phyloP scores from a whole-genome alignment of 192 early-diverging fungal species.

The Backusella morwellensis region DNA sequence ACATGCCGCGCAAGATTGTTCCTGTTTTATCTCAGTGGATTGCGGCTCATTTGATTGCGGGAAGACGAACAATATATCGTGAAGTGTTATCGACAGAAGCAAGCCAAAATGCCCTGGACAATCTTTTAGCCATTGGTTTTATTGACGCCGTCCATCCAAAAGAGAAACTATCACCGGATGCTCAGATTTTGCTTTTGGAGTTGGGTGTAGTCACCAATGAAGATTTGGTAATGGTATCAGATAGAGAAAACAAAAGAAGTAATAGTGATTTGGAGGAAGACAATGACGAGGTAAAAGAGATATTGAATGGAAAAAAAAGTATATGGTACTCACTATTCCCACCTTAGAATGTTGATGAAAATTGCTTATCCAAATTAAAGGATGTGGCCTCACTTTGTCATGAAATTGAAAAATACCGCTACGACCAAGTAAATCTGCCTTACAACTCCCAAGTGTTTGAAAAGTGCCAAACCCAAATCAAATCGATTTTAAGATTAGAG shows the following conservation, averaged over 20 bases:
- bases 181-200: slow-evolving; percentile 33
- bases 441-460: slow-evolving; percentile 38
- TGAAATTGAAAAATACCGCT: slow-evolving; percentile 38
- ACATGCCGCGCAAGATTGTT: slow-evolving; percentile 38
- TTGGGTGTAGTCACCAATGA: slow-evolving; percentile 34
- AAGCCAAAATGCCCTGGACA: slow-evolving; percentile 32
- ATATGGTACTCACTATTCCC: not conserved
- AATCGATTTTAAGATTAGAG: slow-evolving; percentile 34
- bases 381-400: slow-evolving; percentile 36
- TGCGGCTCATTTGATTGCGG: slow-evolving; percentile 37
- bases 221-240: slow-evolving; percentile 32
- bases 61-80: slow-evolving; percentile 35
- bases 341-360: not conserved
- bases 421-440: slow-evolving; percentile 12
- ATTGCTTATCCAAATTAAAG: slow-evolving; percentile 7
- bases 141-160: slow-evolving; percentile 38
- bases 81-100: slow-evolving; percentile 40
- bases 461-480: slow-evolving; percentile 38
- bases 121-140: slow-evolving; percentile 31
- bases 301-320: not conserved
- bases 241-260: not conserved
- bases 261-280: not conserved
- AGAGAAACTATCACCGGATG: slow-evolving; percentile 34
- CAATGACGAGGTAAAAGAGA: not conserved
- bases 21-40: slow-evolving; percentile 41